Evolutionary conservation across 2,329 filamentous ascomycete species (phyloP), one percentile per base, ranked within the genome.

Genomic region (Berkeleyomyces rouxiae): DNA sequence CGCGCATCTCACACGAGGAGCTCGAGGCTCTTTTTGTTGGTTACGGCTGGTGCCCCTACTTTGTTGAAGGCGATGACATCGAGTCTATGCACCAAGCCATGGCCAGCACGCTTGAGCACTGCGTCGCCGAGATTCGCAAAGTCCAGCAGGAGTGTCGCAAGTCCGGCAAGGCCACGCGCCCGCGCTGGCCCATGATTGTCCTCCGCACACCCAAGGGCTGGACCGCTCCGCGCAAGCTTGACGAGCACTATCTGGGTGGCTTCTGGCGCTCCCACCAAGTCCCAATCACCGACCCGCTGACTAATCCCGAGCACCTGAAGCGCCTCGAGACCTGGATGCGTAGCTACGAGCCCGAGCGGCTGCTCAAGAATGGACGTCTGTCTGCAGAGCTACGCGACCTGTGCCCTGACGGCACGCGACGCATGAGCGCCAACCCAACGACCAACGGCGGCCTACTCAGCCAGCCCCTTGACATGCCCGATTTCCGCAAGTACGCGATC

Each of bases 251-350:
- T 67, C 78, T 90, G 6, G 83, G 83, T 68, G 87, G 87, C n/a
- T 90, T 82, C 76, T 91, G 86, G 86, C 81, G 86, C 51, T 77
- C 87, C 16, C 87, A 91, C 70, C 87, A 91, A 72, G 84, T 91
- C 5, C 87, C 87, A 51, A 84, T 91, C 64, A 79, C 86, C 3
- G 85, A 87, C 66, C 84, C 87, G 1, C 77, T 78, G 43, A 80
- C 78, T 33, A 88, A 88, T 69, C 77, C 80, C 0, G 76, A 79
- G 11, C 84, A 88, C 64, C 75, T 90, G 63, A 82, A 86, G 73
- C 66, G 83, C 1, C 78, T 91, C 5, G 87, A 91, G 72, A 73
- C 81, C 39, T 91, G 87, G 87, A 88, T 91, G 85, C 82, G 80
- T 67, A 80, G 81, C 68, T 91, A 91, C 71, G 80, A 85, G 68